A percentile compares a stretch with the other conserved stretches of the same genome.
Conservation (phyloP, 169 alveolate genomes). For the Cryptosporidium parvum region DNA sequence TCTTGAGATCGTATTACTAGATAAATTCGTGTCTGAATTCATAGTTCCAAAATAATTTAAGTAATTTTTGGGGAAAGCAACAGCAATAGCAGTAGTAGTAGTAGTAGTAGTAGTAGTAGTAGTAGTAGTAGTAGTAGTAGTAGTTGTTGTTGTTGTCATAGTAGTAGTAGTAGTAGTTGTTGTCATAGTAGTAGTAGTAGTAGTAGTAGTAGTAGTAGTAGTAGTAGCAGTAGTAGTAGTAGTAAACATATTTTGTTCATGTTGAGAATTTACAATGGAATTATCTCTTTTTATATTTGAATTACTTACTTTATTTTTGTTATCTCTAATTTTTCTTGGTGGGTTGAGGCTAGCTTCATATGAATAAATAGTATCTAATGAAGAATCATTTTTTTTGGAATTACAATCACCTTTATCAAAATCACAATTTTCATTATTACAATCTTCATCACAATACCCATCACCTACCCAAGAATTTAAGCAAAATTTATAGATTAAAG, state of each 20-base stretch:
- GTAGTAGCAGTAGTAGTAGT: background rate
- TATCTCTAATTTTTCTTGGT: constrained; percentile 12
- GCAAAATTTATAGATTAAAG: constrained; percentile 79
- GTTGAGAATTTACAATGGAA: background rate
- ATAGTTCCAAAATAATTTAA: background rate
- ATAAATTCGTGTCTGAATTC: background rate
- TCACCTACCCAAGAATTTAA: constrained; percentile 82
- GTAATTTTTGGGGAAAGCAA: background rate
- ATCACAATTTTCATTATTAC: constrained; percentile 76
- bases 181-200: background rate
- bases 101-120: background rate
- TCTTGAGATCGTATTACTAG: background rate
- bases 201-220: background rate
- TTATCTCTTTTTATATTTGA: background rate
- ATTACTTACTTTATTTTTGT: background rate
- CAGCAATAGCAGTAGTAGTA: too few species aligned
- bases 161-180: background rate
- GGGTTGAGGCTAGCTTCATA: constrained; percentile 39
- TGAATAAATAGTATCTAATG: background rate
- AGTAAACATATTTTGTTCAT: background rate
- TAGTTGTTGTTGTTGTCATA: background rate
- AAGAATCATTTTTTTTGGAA: background rate
- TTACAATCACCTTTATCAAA: constrained; percentile 76
- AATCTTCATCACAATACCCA: constrained; percentile 81
- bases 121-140: background rate